Evolutionary conservation across 345 rosid species (phyloP), one percentile per base, ranked within the genome.

Genomic region (Zanthoxylum bungeanum): DNA sequence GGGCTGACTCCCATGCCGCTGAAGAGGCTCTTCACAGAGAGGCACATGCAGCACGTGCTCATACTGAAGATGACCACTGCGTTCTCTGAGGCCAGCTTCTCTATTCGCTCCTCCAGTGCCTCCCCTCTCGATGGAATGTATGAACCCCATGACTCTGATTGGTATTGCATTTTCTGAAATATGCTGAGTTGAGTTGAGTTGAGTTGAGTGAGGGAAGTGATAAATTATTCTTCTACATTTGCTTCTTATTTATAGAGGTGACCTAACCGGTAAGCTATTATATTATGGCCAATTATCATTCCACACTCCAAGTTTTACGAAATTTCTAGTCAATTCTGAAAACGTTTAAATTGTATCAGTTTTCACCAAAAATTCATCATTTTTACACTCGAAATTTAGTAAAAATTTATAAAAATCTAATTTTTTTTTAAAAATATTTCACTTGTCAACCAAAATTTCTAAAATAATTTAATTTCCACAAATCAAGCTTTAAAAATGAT

Each of bases 31-130:
- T 93, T 93, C 17, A 89, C 84, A 70, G 91, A 93, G 76, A 89
- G 98, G 79, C 97, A 93, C 98, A 93, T 93, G 89, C 98, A 93
- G 83, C 98, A 93, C 0, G 82, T 84, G 82, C 98, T n/a, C n/a
- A n/a, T 79, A 82, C 98, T 91, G 78, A 93, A 89, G 36, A 93
- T 85, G 71, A 93, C 98, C 78, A 93, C 98, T 8, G 98, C 97
- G 58, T 78, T 89, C 81, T 88, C 98, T 3, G 95, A 76, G 0
- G 90, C 98, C 60, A 93, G 62, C 78, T 83, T 76, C 83, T 83
- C 88, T 68, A 93, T 85, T 27, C 89, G 78, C n/a, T n/a, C n/a
- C 57, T 81, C 81, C 80, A 85, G 25, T 2, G 84, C 76, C 69
- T 87, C 88, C 46, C 85, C n/a, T 7, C 68, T 34, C 40, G 76